phyloP scores from a whole-genome alignment of 768 basidiomycete species.

The Trametes meyenii region DNA sequence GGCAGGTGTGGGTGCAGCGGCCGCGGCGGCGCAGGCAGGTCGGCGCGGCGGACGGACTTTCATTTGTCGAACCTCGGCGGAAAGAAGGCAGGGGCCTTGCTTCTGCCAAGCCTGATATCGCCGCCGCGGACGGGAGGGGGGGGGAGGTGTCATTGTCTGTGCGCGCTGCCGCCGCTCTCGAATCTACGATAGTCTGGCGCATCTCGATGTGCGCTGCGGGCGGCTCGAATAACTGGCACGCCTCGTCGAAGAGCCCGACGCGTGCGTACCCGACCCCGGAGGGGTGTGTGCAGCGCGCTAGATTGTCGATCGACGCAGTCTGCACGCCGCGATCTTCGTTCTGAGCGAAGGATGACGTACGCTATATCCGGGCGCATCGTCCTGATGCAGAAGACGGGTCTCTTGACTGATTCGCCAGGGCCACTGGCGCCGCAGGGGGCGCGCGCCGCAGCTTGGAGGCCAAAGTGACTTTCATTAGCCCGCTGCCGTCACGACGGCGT shows the following conservation, averaged over 20 bases:
- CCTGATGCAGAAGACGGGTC: not conserved
- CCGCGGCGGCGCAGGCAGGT: not conserved
- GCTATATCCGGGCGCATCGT: slow-evolving; percentile 13
- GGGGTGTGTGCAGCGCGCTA: not conserved
- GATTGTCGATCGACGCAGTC: not conserved
- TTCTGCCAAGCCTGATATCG: slow-evolving; percentile 23
- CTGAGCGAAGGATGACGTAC: slow-evolving; percentile 6
- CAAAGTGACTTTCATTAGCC: not conserved
- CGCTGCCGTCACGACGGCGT: slow-evolving; percentile 2
- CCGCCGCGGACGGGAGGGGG: slow-evolving; percentile 4
- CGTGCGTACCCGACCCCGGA: no score
- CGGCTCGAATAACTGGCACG: not conserved
- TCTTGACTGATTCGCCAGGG: not conserved
- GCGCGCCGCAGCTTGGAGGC: not conserved
- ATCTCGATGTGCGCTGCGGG: not conserved
- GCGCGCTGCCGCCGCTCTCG: not conserved
- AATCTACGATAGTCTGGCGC: not conserved
- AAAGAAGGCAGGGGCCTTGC: slow-evolving; percentile 10
- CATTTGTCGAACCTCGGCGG: slow-evolving; percentile 27
- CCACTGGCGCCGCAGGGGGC: not conserved
- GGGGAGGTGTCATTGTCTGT: not conserved
- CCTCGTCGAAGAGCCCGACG: not conserved
- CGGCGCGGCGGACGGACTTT: slow-evolving; percentile 16
- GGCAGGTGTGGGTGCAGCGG: not conserved
- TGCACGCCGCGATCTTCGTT: slow-evolving; percentile 8